phyloP scores from a whole-genome alignment of 306 rosid species.

The Casuarina glauca region DNA sequence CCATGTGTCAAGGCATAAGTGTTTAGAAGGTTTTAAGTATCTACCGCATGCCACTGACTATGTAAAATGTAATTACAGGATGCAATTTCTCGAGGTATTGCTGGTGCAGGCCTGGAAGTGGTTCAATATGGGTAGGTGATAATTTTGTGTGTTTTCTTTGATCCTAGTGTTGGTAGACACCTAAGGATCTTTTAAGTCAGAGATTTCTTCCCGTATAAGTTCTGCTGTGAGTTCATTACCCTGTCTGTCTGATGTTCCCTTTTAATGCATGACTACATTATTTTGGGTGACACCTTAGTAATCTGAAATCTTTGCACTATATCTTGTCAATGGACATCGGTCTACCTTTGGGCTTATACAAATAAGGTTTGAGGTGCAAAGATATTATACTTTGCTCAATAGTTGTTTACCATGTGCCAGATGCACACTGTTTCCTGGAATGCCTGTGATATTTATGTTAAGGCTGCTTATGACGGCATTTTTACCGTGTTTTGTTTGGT shows the following conservation, averaged over 20 bases:
- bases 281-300: neutral
- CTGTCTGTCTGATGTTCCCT: conserved; percentile 13
- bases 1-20: conserved; percentile 13
- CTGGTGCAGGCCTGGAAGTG: conserved; percentile 75
- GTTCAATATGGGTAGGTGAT: conserved; percentile 87
- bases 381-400: conserved; percentile 1
- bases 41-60: conserved; percentile 21
- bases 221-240: neutral
- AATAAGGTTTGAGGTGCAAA: neutral
- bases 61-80: conserved; percentile 56
- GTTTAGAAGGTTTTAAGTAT: conserved; percentile 18
- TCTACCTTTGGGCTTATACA: neutral
- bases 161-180: conserved; percentile 13
- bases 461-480: conserved; percentile 14
- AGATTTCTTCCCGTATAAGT: conserved; percentile 8
- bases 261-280: neutral
- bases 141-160: conserved; percentile 6
- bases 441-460: neutral
- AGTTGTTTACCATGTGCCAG: conserved; percentile 2
- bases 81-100: conserved; percentile 82
- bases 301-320: neutral
- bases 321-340: neutral
- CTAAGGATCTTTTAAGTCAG: conserved; percentile 2
- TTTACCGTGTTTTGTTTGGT: conserved; percentile 24
- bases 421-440: neutral